A percentile compares a stretch with the other conserved stretches of the same genome.
phyloP scores from a whole-genome alignment of 1,284 basidiomycete genomes.

The Rhizopogon parksii region DNA sequence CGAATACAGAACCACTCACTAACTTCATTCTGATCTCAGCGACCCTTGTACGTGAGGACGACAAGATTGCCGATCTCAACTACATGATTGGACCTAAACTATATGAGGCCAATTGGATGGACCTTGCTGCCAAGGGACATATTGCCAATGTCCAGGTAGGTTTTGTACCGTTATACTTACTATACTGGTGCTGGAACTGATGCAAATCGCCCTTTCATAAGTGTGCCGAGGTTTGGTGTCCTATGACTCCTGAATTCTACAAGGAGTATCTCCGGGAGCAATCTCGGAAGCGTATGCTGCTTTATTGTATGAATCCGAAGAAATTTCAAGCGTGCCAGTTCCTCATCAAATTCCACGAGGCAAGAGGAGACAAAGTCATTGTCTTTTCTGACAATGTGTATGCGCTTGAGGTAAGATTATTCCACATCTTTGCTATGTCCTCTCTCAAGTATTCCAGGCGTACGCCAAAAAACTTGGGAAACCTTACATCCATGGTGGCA shows the following conservation, averaged over 20 bases:
- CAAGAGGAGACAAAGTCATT: conserved; percentile 97
- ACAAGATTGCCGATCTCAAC: conserved; percentile 97
- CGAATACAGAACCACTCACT: conserved; percentile 5
- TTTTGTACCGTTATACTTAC: conserved; percentile 8
- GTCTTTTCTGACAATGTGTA: conserved; percentile 99
- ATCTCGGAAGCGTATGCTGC: conserved; percentile 88
- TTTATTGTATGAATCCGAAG: conserved; percentile 99
- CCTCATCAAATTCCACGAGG: conserved; percentile 97
- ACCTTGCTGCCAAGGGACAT: conserved; percentile 97
- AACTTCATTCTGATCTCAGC: conserved; percentile 43
- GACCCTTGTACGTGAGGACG: conserved; percentile 97
- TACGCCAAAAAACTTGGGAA: conserved; percentile 94
- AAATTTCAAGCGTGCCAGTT: conserved; percentile 99
- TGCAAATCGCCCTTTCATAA: conserved; percentile 26
- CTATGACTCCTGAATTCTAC: conserved; percentile 99
- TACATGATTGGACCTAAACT: conserved; percentile 99
- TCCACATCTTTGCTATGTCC: background rate
- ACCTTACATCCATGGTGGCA: conserved; percentile 95
- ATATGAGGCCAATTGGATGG: conserved; percentile 99
- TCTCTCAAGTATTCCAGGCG: conserved; percentile 45
- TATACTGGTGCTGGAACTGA: background rate
- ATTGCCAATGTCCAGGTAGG: conserved; percentile 97
- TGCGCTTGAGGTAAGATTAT: conserved; percentile 74
- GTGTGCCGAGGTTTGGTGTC: conserved; percentile 99
- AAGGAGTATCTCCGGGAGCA: conserved; percentile 93